Evolutionary conservation across 202 grass and related monocot genomes (phyloP).

Genomic region (Setaria italica): DNA sequence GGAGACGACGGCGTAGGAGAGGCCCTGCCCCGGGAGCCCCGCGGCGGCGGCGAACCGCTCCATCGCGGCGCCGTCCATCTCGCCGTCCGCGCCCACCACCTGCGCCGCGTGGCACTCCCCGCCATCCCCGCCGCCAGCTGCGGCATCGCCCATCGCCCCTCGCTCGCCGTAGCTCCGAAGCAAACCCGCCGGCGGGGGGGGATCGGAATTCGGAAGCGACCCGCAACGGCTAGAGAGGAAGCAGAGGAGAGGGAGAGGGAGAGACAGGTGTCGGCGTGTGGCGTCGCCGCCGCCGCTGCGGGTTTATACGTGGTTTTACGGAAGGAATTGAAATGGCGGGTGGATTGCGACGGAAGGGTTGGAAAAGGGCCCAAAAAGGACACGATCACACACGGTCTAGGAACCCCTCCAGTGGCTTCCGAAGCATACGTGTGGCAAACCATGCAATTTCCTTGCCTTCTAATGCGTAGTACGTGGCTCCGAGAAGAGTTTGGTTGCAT

Average conservation of each 20-base stretch:
- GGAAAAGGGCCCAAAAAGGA: neutral
- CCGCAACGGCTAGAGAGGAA: neutral
- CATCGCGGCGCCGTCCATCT: slow-evolving; percentile 61
- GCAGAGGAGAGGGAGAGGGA: neutral
- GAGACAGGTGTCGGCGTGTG: slow-evolving; percentile 20
- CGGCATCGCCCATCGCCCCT: neutral
- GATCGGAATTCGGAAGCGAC: neutral
- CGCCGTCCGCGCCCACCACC: slow-evolving; percentile 62
- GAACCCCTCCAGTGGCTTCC: neutral
- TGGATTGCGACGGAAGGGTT: neutral
- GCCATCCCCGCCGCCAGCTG: neutral
- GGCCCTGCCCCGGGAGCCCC: slow-evolving; percentile 51
- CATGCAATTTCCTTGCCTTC: neutral
- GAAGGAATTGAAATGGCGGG: neutral
- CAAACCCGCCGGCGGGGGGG: neutral
- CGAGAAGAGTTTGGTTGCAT: no score
- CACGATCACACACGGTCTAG: neutral
- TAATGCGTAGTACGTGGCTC: neutral
- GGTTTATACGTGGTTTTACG: slow-evolving; percentile 40
- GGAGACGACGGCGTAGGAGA: slow-evolving; percentile 84
- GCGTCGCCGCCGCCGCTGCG: neutral
- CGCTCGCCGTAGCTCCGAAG: neutral
- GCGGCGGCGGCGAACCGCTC: slow-evolving; percentile 57
- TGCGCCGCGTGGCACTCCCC: slow-evolving; percentile 58
- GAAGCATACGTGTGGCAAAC: neutral